These are phyloP conservation scores for Amylocarpus encephaloides DNA, from an alignment of 2,329 filamentous ascomycete genomes.

Conservation along the genomic window DNA sequence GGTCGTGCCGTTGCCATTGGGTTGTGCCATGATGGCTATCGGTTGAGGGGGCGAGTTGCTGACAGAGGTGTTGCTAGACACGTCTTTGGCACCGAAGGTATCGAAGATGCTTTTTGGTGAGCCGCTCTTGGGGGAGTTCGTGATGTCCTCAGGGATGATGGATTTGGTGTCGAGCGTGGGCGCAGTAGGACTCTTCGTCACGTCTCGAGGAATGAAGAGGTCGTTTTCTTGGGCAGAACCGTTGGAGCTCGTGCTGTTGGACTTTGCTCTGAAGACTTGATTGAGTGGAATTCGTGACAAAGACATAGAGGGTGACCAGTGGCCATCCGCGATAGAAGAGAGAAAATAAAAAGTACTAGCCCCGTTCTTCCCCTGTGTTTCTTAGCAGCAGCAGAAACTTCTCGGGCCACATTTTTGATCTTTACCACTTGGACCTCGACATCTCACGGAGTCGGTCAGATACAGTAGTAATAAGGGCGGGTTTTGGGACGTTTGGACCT, in stretches of 20 bases:
- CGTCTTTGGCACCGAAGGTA: background rate
- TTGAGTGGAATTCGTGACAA: conserved; percentile 26
- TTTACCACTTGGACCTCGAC: background rate
- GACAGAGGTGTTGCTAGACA: background rate
- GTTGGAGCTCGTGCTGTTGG: conserved; percentile 7
- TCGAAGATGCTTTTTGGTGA: background rate
- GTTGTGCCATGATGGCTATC: conserved; percentile 1
- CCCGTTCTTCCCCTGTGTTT: background rate
- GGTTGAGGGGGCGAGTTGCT: background rate
- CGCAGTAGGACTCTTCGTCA: background rate
- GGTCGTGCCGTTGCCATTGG: conserved; percentile 5
- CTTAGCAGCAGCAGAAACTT: background rate
- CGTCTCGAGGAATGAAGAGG: background rate
- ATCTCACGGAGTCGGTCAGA: background rate
- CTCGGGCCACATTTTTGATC: background rate
- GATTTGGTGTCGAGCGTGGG: background rate
- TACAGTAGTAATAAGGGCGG: background rate
- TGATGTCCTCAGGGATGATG: no score
- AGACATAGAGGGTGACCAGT: conserved; percentile 28
- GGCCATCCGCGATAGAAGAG: background rate
- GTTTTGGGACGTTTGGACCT: no score
- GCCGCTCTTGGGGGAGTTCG: no score
- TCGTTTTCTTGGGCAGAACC: conserved; percentile 3
- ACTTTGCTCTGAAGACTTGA: conserved; percentile 18
- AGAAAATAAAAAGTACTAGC: background rate